Evolutionary conservation across 768 basidiomycete genomes (phyloP), one percentile per base, ranked within the genome.

Genomic region (Lentinula raphanica): DNA sequence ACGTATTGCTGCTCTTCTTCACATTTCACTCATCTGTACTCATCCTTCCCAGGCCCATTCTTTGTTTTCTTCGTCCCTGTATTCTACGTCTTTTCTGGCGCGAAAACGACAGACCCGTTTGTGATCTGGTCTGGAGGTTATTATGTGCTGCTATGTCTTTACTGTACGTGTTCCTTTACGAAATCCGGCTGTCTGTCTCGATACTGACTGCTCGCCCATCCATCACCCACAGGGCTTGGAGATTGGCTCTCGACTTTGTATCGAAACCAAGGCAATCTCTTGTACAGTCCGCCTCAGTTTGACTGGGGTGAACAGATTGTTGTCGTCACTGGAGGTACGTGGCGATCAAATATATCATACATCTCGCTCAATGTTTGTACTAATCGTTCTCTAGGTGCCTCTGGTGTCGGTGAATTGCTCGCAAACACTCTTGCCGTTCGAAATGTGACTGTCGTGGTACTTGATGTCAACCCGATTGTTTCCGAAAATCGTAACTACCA

Each of bases 301-400:
- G 85, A 94, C 63, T 98, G 95, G 96, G 81, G 81, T 45, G 85
- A 94, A 46, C 92, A 98, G 71, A 84, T 96, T 56, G 86, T 98
- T 4, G 76, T 98, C 38, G 78, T 98, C 58, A 98, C 96, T 6
- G 96, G 96, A 54, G 95, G 94, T 90, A 59, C 48, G 82, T 65
- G 32, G 5, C 27, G 15, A 45, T 53, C 19, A 27, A 40, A 49
- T 49, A 58, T 19, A 21, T 5, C 12, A 28, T 60, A n/a, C n/a
- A n/a, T n/a, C n/a, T n/a, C n/a, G n/a, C n/a, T n/a, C n/a, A n/a
- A n/a, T n/a, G n/a, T n/a, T n/a, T n/a, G n/a, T n/a, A n/a, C n/a
- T n/a, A n/a, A n/a, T n/a, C n/a, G n/a, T n/a, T n/a, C n/a, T n/a
- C n/a, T n/a, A 94, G 93, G 94, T 23, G 78, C 94, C 5, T 93